Evolutionary conservation across 1,139 yeast species (phyloP).

Genomic region (Suhomyces maxii): DNA sequence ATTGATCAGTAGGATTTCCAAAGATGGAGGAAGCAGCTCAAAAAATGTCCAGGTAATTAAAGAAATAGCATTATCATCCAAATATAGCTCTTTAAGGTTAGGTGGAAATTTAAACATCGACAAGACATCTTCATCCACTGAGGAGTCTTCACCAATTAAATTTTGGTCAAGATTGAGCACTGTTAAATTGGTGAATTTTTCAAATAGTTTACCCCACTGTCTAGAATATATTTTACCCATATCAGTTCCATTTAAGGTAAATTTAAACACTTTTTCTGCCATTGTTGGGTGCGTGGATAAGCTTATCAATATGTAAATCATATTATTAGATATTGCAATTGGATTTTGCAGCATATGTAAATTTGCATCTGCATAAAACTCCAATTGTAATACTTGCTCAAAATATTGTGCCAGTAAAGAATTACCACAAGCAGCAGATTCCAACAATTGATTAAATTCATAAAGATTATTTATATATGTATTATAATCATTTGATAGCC

Average conservation of each 20-base stretch:
- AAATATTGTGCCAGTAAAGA: constrained; percentile 18
- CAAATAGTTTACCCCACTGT: constrained; percentile 36
- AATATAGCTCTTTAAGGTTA: constrained; percentile 21
- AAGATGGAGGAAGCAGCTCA: constrained; percentile 27
- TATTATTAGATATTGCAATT: constrained; percentile 28
- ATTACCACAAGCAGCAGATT: constrained; percentile 8
- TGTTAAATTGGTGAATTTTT: constrained; percentile 23
- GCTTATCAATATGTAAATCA: constrained; percentile 27
- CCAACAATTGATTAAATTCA: constrained; percentile 24
- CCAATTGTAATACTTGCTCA: constrained; percentile 21
- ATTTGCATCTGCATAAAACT: constrained; percentile 30
- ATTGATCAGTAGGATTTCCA: constrained; percentile 24
- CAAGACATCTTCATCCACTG: constrained; percentile 21
- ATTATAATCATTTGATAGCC: constrained; percentile 31
- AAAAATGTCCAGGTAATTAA: constrained; percentile 15
- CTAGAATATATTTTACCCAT: constrained; percentile 35
- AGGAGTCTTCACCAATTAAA: constrained; percentile 20
- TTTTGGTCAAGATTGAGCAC: constrained; percentile 31
- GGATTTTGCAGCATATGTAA: constrained; percentile 29
- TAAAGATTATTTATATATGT: constrained; percentile 27
- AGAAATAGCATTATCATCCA: constrained; percentile 15
- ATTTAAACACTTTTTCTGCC: constrained; percentile 21
- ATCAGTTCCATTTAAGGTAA: constrained; percentile 36
- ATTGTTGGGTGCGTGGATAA: constrained; percentile 21
- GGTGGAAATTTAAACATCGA: constrained; percentile 34